Evolutionary conservation across 177 flowering plant genomes (phyloP).

Genomic region (Vitis hybrid): DNA sequence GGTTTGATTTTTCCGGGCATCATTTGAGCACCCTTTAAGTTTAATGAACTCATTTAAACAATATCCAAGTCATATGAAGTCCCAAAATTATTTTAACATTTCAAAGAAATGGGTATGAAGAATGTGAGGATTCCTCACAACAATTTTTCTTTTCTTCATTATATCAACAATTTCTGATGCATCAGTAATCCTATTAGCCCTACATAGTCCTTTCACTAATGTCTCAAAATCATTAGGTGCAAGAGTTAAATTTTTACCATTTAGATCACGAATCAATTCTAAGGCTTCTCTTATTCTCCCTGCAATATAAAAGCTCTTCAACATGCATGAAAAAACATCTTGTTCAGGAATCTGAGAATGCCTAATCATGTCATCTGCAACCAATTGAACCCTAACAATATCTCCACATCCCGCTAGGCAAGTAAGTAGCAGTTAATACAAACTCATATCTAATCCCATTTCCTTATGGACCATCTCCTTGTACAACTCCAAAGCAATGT

Average conservation of each 20-base stretch:
- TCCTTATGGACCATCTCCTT: conserved; percentile 63
- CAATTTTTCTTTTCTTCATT: conserved; percentile 44
- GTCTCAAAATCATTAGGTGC: conserved; percentile 38
- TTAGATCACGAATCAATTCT: conserved; percentile 58
- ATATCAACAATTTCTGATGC: conserved; percentile 73
- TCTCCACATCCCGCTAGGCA: conserved; percentile 62
- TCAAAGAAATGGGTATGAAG: no score
- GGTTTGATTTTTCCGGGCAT: no score
- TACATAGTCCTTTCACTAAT: conserved; percentile 70
- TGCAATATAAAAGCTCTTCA: conserved; percentile 65
- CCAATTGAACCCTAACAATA: conserved; percentile 31
- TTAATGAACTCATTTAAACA: no score
- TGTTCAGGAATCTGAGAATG: conserved; percentile 41
- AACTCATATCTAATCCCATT: conserved; percentile 33
- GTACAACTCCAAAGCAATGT: conserved; percentile 75
- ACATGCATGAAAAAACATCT: conserved; percentile 39
- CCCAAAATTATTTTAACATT: no score
- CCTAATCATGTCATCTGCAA: conserved; percentile 69
- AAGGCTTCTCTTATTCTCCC: conserved; percentile 68
- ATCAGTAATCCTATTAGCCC: conserved; percentile 55
- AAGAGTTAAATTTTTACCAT: conserved; percentile 35
- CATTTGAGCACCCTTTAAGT: no score
- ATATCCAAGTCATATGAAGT: no score
- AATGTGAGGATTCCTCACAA: background rate
- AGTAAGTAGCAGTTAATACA: conserved; percentile 48